Base-by-base conservation (phyloP, 257 asterid genomes). In the Solanum paucissectum region DNA sequence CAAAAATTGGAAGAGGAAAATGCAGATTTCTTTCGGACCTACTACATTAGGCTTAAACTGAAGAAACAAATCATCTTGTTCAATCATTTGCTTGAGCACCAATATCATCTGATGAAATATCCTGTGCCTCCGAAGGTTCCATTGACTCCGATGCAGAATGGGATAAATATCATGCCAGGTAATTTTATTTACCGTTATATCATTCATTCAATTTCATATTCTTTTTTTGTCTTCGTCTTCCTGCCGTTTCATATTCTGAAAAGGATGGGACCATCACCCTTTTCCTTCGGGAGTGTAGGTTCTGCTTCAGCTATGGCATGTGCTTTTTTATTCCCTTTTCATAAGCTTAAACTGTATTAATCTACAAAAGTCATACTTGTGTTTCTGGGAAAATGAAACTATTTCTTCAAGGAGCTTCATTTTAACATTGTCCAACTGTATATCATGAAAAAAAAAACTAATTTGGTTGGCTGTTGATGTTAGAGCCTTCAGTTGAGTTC, bases 1-100 rank as follows among this genome's bases (percentile, higher is more conserved):
- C 99, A 95, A 92, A 97, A 95, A 90, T 87, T 97, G 90, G 99
- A 97, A 93, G 99, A 97, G 90, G 99, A 97, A 91, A 97, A 97
- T 91, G 94, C 99, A 0, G 98, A 95, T 58, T 97, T 97, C 90
- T 97, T 95, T 89, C 93, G 98, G 88, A 95, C 95, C 62, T 97
- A 97, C 93, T 95, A 95, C 92, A 97, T 95, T 91, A 92, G 98
- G 92, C 97, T 97, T 79, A 95, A 95, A 88, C 87, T 97, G 94
- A 97, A 95, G 96, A 97, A 95, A 89, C 99, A 97, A 92, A 97
- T 97, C 81, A 91, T 93, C 86, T 88, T 94, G 91, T 97, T 97
- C 91, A 97, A 97, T 90, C 98, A 97, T 92, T 93, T 97, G 89
- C 96, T 97, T 60, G 96, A 95, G 89, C 98, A 95, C 91, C 99